phyloP scores from a whole-genome alignment of 257 asterid genomes.

The Plectranthus barbatus region DNA sequence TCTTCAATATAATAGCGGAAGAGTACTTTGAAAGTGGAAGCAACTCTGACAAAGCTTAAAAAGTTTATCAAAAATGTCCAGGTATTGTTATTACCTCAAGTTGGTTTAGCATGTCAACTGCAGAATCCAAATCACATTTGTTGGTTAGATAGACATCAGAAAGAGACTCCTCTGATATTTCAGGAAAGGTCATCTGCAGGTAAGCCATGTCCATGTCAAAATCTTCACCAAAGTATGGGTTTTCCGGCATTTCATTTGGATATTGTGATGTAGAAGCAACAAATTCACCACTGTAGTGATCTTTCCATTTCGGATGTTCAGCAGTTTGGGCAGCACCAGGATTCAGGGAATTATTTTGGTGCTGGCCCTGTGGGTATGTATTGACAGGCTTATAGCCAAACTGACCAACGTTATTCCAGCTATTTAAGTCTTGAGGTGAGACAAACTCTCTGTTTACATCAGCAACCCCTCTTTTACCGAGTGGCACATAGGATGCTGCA shows the following conservation, averaged over 20 bases:
- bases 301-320: conserved; percentile 29
- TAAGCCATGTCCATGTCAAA: conserved; percentile 55
- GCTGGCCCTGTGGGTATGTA: conserved; percentile 24
- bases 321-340: conserved; percentile 21
- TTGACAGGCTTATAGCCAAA: conserved; percentile 31
- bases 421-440: conserved; percentile 18
- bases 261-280: conserved; percentile 47
- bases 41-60: neutral
- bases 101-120: conserved; percentile 71
- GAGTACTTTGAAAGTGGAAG: neutral
- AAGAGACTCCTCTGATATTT: conserved; percentile 65
- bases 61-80: too few species aligned
- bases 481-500: conserved; percentile 76
- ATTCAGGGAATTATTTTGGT: conserved; percentile 10
- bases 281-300: conserved; percentile 24
- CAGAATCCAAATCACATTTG: conserved; percentile 52
- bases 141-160: conserved; percentile 58
- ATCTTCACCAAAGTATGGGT: conserved; percentile 34
- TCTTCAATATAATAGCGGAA: neutral
- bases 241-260: conserved; percentile 27
- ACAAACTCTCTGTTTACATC: conserved; percentile 26
- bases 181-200: conserved; percentile 73
- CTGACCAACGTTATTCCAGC: conserved; percentile 32
- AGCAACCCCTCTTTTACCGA: conserved; percentile 44
- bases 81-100: conserved; percentile 92